Evolutionary conservation across 176 grass and related monocot genomes (phyloP), one percentile per base, ranked within the genome.

Genomic region (Carex kokanica): DNA sequence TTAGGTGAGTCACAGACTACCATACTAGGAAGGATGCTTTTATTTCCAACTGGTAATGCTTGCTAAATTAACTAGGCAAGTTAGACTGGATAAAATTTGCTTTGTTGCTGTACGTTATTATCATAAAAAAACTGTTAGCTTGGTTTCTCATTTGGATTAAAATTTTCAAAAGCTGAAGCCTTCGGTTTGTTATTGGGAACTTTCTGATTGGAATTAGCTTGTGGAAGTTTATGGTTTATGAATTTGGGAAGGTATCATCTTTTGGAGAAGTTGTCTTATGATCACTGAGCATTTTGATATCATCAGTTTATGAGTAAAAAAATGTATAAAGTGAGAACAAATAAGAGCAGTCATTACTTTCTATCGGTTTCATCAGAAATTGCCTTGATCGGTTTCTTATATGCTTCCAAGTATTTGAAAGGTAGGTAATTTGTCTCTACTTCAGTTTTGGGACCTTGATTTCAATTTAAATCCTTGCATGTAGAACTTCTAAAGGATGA

Each of bases 301-400:
- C 12, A 52, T 21, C 21, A 21, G 20, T 74, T 15, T 74, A 21
- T 74, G 45, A 74, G 71, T 27, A 25, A 23, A 52, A 47, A 3
- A 24, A 52, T 74, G 45, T 53, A 25, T 43, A 2, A 49, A 72
- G 68, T 74, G 21, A 74, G 20, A 74, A 74, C 10, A 53, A 52
- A 74, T 24, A 14, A 74, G 45, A 74, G 1, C 45, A 74, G 43
- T 25, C 71, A 25, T 74, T 74, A 24, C 43, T 27, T 68, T 53
- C 43, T 53, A 53, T 74, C 53, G 20, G 45, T 74, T 41, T 18
- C 45, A 53, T 52, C 1, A 49, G 43, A 53, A 52, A 75, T 53
- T 75, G 20, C 71, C 12, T 72, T 72, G 36, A 21, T 72, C 21
- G 40, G 13, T 72, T 72, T 72, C 40, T 72, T 69, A n/a, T 72